These are phyloP conservation scores for Alternaria arborescens DNA, from an alignment of 2,329 filamentous ascomycete genomes.

Conservation along the genomic window DNA sequence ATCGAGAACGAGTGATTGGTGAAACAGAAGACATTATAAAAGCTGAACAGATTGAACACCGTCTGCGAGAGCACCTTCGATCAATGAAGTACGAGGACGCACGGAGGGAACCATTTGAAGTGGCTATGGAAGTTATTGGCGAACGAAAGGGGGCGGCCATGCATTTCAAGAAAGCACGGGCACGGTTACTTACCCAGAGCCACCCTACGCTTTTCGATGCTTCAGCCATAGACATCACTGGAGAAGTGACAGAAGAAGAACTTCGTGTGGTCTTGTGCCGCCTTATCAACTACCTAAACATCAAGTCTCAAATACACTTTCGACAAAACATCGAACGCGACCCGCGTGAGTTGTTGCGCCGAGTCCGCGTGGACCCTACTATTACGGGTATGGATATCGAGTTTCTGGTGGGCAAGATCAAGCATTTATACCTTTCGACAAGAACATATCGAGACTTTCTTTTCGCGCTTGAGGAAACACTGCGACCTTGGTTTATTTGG, in stretches of 20 bases:
- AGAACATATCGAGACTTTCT: slow-evolving; percentile 5
- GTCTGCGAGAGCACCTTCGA: slow-evolving; percentile 21
- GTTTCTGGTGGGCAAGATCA: slow-evolving; percentile 33
- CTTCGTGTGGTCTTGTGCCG: slow-evolving; percentile 34
- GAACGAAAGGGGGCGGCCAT: slow-evolving; percentile 5
- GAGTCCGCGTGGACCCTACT: slow-evolving; percentile 33
- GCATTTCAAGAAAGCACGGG: slow-evolving; percentile 20
- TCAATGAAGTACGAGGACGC: slow-evolving; percentile 19
- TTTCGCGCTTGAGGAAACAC: slow-evolving; percentile 19
- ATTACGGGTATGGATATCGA: slow-evolving; percentile 33
- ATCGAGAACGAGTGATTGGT: neutral
- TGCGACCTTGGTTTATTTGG: slow-evolving; percentile 25
- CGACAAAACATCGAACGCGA: slow-evolving; percentile 1
- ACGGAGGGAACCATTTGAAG: neutral
- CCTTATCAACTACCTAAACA: slow-evolving; percentile 18
- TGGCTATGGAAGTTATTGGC: slow-evolving; percentile 16
- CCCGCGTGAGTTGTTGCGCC: slow-evolving; percentile 20
- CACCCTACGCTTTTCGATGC: slow-evolving; percentile 22
- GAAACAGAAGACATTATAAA: slow-evolving; percentile 13
- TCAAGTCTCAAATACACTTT: slow-evolving; percentile 4
- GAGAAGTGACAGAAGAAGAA: slow-evolving; percentile 33
- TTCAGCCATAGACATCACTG: slow-evolving; percentile 32
- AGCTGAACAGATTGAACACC: slow-evolving; percentile 32
- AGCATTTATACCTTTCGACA: slow-evolving; percentile 16
- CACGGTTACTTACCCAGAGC: slow-evolving; percentile 27